A percentile compares a stretch with the other conserved stretches of the same genome.
Evolutionary conservation across 441 rosid genomes (phyloP).

Genomic region (Erodium moschatum): DNA sequence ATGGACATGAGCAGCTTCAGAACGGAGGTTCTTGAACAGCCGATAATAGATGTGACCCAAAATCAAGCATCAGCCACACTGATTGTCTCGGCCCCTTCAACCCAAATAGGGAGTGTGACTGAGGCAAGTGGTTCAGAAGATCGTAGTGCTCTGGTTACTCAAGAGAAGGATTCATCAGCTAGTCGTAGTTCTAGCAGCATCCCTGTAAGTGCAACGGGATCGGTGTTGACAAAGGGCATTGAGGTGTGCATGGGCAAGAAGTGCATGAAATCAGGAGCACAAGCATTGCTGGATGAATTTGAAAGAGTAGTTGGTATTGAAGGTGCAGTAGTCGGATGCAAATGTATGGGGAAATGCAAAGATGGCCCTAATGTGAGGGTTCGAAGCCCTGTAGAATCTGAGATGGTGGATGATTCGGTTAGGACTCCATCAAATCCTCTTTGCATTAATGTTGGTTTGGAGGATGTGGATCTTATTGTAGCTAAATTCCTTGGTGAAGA

Average conservation of each 20-base stretch:
- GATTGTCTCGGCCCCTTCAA: too few species aligned
- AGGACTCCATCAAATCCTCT: constrained; percentile 35
- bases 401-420: constrained; percentile 21
- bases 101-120: constrained; percentile 9
- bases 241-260: constrained; percentile 80
- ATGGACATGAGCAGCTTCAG: constrained; percentile 34
- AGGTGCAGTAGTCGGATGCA: constrained; percentile 53
- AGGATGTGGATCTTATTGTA: constrained; percentile 49
- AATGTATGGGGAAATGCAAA: constrained; percentile 75
- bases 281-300: constrained; percentile 46
- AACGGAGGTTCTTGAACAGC: constrained; percentile 17
- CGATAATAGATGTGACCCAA: constrained; percentile 3
- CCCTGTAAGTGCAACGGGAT: neutral
- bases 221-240: constrained; percentile 24
- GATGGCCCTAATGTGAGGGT: constrained; percentile 65
- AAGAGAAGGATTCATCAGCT: constrained; percentile 8
- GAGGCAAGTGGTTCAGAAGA: constrained; percentile 1
- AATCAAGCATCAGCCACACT: constrained; percentile 7
- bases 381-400: constrained; percentile 10
- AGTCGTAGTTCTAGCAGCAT: neutral
- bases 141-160: neutral
- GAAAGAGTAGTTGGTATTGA: constrained; percentile 36
- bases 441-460: constrained; percentile 56
- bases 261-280: constrained; percentile 61
- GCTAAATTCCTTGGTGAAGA: constrained; percentile 32